These are phyloP conservation scores for Corniculantispora saksenae DNA, from an alignment of 2,329 filamentous ascomycete genomes.

Conservation along the genomic window DNA sequence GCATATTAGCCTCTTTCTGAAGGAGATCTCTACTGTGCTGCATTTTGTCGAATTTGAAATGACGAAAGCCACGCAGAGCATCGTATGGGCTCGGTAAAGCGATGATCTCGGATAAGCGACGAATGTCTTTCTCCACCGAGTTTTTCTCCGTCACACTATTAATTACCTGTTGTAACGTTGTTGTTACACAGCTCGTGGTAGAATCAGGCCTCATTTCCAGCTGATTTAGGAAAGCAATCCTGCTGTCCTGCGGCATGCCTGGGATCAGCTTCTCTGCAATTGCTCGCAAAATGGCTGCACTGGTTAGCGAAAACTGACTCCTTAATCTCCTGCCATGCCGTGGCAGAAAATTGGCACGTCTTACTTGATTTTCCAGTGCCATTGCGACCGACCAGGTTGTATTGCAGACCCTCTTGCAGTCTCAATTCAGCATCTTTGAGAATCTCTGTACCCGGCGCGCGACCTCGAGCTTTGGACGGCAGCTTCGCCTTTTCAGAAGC, in stretches of 20 bases:
- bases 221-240: conserved; percentile 70
- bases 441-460: conserved; percentile 59
- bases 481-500: conserved; percentile 28
- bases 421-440: conserved; percentile 68
- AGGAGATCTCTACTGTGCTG: conserved; percentile 41
- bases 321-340: no score
- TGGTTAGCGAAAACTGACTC: background rate
- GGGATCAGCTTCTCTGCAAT: conserved; percentile 80
- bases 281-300: conserved; percentile 66
- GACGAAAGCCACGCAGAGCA: conserved; percentile 46
- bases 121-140: conserved; percentile 60
- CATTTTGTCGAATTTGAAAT: no score
- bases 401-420: conserved; percentile 71
- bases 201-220: background rate
- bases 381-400: conserved; percentile 78
- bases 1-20: conserved; percentile 70
- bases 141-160: conserved; percentile 58
- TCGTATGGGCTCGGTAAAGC: conserved; percentile 58
- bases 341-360: conserved; percentile 26
- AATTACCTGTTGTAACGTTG: conserved; percentile 67
- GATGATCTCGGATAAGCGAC: conserved; percentile 60
- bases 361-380: conserved; percentile 80
- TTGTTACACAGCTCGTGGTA: conserved; percentile 4
- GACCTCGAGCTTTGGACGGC: conserved; percentile 52
- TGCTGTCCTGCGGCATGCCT: conserved; percentile 66